Evolutionary conservation across 805 yeast genomes (phyloP), one percentile per base, ranked within the genome.

Genomic region (Ogataea nitratoaversa): DNA sequence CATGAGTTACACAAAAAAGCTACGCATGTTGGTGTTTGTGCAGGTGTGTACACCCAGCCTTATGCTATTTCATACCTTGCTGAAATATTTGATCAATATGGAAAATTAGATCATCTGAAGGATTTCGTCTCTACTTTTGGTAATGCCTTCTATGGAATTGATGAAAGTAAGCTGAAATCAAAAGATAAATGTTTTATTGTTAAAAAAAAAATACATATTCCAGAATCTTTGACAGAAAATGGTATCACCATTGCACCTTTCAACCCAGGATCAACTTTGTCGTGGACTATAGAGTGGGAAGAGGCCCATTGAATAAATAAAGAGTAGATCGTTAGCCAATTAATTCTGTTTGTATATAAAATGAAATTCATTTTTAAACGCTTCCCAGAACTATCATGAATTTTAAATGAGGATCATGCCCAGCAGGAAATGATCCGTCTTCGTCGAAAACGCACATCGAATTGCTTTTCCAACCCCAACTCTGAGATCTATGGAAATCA

Each of bases 1-100:
- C 99, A 93, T 61, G 95, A 96, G 7, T 56, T 86, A 19, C 76
- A 76, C 47, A 80, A 80, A 44, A 95, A 95, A 63, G 71, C 86
- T 19, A 82, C 74, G 45, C 88, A 79, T 50, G 67, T 71, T 28
- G 91, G 90, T 18, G 97, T 91, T 14, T 88, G 97, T 55, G 99
- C 99, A n/a, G 99, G 99, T 56, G 96, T 93, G 8, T 93, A 76
- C 65, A 86, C 98, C 2, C 99, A 93, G 62, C 75, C 86, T 18
- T 77, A 77, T 52, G 95, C 84, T 2, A 63, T 93, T 16, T 71
- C 89, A 8, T 93, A 91, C 49, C 66, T 93, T 20, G 97, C 98
- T 3, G 84, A 90, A 60, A 77, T 85, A 1, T 93, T 95, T 55
- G 95, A 85, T 20, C 62, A 71, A 39, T 72, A 65, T 16, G 80